Percentiles rank a stretch among this genome's conserved stretches.
These are phyloP conservation scores for Fagopyrum homotropicum DNA, from an alignment of 148 eudicot genomes.

Conservation along the genomic window DNA sequence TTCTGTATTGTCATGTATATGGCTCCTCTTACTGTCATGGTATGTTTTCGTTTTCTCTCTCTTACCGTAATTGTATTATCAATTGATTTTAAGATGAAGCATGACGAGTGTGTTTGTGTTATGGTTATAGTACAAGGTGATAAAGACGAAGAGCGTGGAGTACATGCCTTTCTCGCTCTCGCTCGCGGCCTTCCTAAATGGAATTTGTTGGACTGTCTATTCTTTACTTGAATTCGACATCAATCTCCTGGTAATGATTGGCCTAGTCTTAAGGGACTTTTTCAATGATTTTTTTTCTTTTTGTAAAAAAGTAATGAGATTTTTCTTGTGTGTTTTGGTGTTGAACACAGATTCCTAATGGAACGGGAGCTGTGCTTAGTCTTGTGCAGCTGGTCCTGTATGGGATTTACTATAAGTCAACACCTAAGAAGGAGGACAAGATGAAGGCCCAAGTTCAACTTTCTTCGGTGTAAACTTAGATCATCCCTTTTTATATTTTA, in stretches of 20 bases:
- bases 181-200: constrained; percentile 37
- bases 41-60: constrained; percentile 6
- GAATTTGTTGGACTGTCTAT: constrained; percentile 55
- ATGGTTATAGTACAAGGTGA: not conserved
- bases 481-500: too few relatives aligned
- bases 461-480: not conserved
- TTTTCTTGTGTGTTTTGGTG: not conserved
- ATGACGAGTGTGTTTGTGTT: too few relatives aligned
- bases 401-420: not conserved
- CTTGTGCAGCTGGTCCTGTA: constrained; percentile 1
- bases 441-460: not conserved
- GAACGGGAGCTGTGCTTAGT: not conserved
- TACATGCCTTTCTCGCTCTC: constrained; percentile 56
- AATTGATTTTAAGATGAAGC: too few relatives aligned
- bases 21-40: constrained; percentile 67
- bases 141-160: constrained; percentile 42
- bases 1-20: constrained; percentile 46
- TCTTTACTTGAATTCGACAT: constrained; percentile 44
- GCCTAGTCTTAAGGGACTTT: too few relatives aligned
- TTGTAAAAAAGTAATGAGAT: not conserved
- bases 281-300: too few relatives aligned
- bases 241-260: constrained; percentile 35
- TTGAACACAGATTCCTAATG: constrained; percentile 3
- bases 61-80: too few relatives aligned
- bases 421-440: not conserved